Percentiles rank a stretch among this genome's conserved stretches.
Evolutionary conservation across 2,329 filamentous ascomycete species (phyloP).

Genomic region (Periglandula ipomoeae): DNA sequence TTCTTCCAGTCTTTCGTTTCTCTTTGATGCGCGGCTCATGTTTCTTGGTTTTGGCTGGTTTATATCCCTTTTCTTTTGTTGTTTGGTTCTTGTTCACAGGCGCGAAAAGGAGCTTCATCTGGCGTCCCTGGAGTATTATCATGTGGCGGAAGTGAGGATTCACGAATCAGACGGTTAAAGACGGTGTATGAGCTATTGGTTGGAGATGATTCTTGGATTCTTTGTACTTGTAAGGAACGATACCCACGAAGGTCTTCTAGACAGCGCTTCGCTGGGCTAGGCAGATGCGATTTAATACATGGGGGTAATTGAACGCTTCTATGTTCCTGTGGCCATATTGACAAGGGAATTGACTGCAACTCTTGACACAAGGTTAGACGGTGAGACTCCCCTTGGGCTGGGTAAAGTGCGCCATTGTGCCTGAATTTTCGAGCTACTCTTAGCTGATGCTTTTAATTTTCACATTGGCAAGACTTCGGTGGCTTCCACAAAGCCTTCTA

Average conservation of each 20-base stretch:
- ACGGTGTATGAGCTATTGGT: background rate
- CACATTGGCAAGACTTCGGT: no score
- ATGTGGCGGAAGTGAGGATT: background rate
- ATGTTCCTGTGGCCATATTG: no score
- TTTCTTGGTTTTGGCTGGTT: conserved; percentile 1
- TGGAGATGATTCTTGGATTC: background rate
- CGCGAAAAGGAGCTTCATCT: background rate
- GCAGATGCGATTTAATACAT: background rate
- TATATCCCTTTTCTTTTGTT: background rate
- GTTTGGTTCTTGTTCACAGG: background rate
- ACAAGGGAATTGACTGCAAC: no score
- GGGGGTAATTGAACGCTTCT: background rate
- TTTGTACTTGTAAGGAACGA: conserved; percentile 8
- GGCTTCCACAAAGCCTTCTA: no score
- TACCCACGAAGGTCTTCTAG: conserved; percentile 8
- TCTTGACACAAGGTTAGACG: no score
- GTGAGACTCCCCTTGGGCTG: no score
- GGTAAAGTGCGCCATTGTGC: no score
- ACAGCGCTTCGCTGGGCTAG: background rate
- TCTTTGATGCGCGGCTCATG: conserved; percentile 1
- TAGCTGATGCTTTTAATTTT: no score
- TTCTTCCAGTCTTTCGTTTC: background rate
- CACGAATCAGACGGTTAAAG: background rate
- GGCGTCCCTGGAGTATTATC: conserved; percentile 5
- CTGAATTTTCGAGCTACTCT: no score